Conservation (phyloP, 805 yeast genomes). For the Helenozyma baotianmanensis region DNA sequence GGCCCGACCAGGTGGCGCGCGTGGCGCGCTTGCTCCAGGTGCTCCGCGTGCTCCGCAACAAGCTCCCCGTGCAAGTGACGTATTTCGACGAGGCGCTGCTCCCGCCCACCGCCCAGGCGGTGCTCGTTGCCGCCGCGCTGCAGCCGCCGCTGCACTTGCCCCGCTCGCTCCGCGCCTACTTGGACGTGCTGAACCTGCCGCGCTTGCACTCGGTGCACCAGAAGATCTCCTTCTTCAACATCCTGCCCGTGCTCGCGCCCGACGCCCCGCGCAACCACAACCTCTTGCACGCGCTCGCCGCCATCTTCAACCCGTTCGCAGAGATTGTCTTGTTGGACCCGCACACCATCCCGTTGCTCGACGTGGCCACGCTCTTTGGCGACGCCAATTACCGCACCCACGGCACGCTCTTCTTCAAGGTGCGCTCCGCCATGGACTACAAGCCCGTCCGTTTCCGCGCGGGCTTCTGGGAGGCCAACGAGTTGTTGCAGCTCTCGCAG, state of each 20-base stretch:
- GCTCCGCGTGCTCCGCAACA: constrained; percentile 22
- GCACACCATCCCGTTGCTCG: constrained; percentile 7
- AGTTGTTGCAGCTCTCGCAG: constrained; percentile 19
- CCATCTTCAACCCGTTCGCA: constrained; percentile 4
- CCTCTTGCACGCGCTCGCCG: constrained; percentile 1
- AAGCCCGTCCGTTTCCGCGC: constrained; percentile 17
- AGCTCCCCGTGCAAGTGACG: constrained; percentile 27
- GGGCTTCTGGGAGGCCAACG: constrained; percentile 28
- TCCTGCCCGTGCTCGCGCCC: constrained; percentile 12
- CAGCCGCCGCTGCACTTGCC: constrained; percentile 1
- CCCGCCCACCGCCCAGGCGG: constrained; percentile 2
- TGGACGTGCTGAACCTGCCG: not conserved
- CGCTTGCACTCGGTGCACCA: constrained; percentile 17
- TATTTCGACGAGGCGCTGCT: constrained; percentile 12
- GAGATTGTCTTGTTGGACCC: constrained; percentile 4
- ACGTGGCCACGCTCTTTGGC: constrained; percentile 12
- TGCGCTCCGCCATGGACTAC: constrained; percentile 19
- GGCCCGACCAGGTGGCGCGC: constrained; percentile 15
- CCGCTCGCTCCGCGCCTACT: not conserved
- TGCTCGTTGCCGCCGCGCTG: constrained; percentile 6
- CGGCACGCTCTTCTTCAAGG: constrained; percentile 27
- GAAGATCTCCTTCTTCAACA: constrained; percentile 24
- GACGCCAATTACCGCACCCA: constrained; percentile 15
- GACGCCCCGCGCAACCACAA: not conserved
- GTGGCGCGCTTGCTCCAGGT: constrained; percentile 20